Conservation (phyloP, 1,139 yeast species). For the Lodderomyces oxycetoniae region DNA sequence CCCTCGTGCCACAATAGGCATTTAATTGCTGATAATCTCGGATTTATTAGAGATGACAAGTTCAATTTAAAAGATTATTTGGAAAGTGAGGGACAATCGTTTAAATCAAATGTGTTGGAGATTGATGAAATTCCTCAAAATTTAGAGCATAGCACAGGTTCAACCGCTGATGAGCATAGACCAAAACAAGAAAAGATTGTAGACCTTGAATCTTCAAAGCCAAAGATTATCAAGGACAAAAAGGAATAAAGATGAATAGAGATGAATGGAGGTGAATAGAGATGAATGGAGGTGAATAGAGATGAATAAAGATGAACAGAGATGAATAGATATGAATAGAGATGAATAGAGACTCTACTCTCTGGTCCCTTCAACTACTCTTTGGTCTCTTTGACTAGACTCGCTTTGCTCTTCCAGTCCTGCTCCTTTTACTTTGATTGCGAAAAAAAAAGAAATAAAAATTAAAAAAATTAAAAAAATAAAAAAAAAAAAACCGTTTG, state of each 20-base stretch:
- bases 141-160: conserved; percentile 49
- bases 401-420: not conserved
- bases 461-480: not conserved
- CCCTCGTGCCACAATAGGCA: conserved; percentile 89
- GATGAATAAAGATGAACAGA: not conserved
- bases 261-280: not conserved
- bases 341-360: not conserved
- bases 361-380: not conserved
- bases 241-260: not conserved
- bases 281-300: not conserved
- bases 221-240: conserved; percentile 6
- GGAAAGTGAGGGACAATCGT: conserved; percentile 67
- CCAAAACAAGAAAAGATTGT: conserved; percentile 19
- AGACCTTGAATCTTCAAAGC: conserved; percentile 15
- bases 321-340: not conserved
- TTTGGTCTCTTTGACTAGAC: too few species aligned
- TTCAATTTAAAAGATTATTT: conserved; percentile 80
- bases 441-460: not conserved
- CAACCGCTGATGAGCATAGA: conserved; percentile 54
- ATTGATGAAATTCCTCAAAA: conserved; percentile 72
- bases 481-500: not conserved
- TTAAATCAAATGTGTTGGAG: conserved; percentile 61
- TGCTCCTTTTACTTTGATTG: not conserved
- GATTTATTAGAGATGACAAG: conserved; percentile 69
- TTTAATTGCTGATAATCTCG: conserved; percentile 87